A percentile compares a stretch with the other conserved stretches of the same genome.
Evolutionary conservation across 2,329 filamentous ascomycete species (phyloP).

Genomic region (Exserohilum turcica): DNA sequence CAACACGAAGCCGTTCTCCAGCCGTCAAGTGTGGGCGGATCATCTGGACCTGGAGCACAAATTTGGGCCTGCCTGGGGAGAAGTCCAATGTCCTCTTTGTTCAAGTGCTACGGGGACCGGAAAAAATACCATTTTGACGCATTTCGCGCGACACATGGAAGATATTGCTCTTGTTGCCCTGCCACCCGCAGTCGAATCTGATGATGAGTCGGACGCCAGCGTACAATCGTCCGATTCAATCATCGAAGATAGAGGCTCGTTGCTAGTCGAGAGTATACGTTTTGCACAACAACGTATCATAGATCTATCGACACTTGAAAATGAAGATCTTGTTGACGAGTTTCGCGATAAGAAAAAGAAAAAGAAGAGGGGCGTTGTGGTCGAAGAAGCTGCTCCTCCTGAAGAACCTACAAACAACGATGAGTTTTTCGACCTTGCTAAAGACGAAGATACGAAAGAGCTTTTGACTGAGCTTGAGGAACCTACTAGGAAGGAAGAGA

Average conservation of each 20-base stretch:
- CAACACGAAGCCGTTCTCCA: constrained; percentile 16
- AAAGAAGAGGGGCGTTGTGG: no score
- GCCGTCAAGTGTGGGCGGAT: constrained; percentile 19
- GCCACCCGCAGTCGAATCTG: constrained; percentile 22
- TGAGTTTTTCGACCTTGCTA: no score
- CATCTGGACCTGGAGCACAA: constrained; percentile 27
- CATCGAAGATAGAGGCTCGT: neutral
- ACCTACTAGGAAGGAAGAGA: no score
- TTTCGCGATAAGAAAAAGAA: no score
- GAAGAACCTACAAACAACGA: no score
- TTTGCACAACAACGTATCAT: no score
- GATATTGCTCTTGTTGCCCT: constrained; percentile 27
- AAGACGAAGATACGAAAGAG: no score
- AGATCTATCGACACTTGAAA: no score
- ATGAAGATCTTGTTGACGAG: no score
- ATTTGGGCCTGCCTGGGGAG: constrained; percentile 21
- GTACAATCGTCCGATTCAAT: neutral
- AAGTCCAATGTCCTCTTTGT: constrained; percentile 25
- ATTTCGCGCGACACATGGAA: constrained; percentile 33
- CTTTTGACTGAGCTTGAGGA: no score
- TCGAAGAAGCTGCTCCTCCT: no score
- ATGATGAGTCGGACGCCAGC: constrained; percentile 16
- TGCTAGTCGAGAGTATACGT: no score
- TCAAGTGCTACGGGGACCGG: constrained; percentile 18
- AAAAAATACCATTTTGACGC: constrained; percentile 16